A percentile compares a stretch with the other conserved stretches of the same genome.
Evolutionary conservation across 1,284 basidiomycete species (phyloP).

Genomic region (Vanrija pseudolonga): DNA sequence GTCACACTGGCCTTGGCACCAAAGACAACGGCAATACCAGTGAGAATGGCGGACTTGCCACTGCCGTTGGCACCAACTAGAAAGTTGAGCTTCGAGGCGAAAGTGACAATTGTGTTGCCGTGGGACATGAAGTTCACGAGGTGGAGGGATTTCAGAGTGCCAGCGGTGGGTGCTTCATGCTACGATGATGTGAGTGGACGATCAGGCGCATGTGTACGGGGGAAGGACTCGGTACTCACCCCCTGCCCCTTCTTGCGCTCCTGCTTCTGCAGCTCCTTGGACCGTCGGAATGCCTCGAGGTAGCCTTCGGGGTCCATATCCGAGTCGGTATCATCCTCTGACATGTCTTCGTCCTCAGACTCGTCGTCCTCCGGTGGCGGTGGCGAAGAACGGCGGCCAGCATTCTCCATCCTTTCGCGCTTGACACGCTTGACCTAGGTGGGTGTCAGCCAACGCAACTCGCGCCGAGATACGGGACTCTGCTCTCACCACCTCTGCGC

Average conservation of each 20-base stretch:
- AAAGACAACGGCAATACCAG: slow-evolving; percentile 87
- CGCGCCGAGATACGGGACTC: too few species aligned
- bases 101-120: slow-evolving; percentile 65
- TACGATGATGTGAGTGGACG: neutral
- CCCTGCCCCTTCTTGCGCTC: slow-evolving; percentile 2
- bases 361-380: neutral
- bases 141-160: slow-evolving; percentile 76
- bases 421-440: slow-evolving; percentile 26
- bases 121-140: slow-evolving; percentile 98
- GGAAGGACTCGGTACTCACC: neutral
- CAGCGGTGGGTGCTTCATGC: slow-evolving; percentile 55
- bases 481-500: too few species aligned
- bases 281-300: neutral
- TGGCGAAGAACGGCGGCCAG: neutral
- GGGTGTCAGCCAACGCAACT: neutral
- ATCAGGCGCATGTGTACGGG: neutral
- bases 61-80: slow-evolving; percentile 76
- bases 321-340: slow-evolving; percentile 8
- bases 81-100: slow-evolving; percentile 91
- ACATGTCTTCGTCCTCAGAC: neutral
- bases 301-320: slow-evolving; percentile 16
- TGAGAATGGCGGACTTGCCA: slow-evolving; percentile 93
- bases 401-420: slow-evolving; percentile 10
- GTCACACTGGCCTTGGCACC: slow-evolving; percentile 89
- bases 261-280: neutral